phyloP scores from a whole-genome alignment of 1,284 basidiomycete genomes.

The Leccinum brunneo-olivaceum region DNA sequence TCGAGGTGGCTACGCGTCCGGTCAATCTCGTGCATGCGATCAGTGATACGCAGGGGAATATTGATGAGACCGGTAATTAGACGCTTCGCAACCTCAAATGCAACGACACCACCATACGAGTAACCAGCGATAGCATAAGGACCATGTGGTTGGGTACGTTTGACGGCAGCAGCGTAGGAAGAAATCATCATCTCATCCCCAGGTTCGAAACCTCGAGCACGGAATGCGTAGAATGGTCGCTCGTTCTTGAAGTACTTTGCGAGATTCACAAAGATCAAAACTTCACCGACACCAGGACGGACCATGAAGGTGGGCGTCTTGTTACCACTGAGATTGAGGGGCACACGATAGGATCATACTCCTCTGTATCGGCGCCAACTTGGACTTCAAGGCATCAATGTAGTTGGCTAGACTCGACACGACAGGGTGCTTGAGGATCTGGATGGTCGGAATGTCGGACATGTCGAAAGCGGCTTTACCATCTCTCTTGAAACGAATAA shows the following conservation, averaged over 20 bases:
- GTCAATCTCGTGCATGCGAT: background rate
- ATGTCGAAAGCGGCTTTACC: background rate
- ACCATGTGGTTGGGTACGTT: background rate
- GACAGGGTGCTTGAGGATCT: slow-evolving; percentile 20
- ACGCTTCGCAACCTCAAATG: background rate
- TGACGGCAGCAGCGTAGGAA: background rate
- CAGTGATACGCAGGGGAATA: background rate
- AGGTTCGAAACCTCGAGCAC: background rate
- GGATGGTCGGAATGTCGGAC: background rate
- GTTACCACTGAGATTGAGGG: background rate
- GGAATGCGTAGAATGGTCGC: background rate
- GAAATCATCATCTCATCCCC: background rate
- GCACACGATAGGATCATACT: background rate
- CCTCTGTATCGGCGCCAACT: too few relatives aligned
- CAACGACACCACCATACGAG: background rate
- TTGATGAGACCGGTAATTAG: background rate
- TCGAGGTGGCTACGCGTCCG: too few relatives aligned
- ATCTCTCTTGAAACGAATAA: background rate
- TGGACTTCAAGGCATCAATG: slow-evolving; percentile 8
- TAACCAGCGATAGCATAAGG: background rate
- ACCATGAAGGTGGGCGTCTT: background rate
- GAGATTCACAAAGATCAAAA: background rate
- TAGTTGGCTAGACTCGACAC: slow-evolving; percentile 27
- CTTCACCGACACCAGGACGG: background rate
- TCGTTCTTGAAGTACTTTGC: background rate